Conservation (phyloP, 768 basidiomycete species). For the Kwoniella dejecticola region DNA sequence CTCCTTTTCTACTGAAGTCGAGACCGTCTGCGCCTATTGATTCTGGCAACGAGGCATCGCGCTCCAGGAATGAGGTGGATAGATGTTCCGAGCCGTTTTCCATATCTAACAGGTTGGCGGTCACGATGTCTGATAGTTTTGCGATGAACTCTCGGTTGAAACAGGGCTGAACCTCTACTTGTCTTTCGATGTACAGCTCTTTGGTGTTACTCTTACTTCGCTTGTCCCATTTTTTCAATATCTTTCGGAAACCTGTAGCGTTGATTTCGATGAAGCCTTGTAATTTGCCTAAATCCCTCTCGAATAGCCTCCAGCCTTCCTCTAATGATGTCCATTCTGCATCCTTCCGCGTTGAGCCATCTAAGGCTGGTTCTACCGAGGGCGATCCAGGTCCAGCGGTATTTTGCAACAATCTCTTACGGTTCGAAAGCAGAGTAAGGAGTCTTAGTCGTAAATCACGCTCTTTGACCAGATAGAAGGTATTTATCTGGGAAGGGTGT, state of each 20-base stretch:
- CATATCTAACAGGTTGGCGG: constrained; percentile 66
- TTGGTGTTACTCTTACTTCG: constrained; percentile 92
- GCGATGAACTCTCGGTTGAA: constrained; percentile 97
- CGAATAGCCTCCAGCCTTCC: constrained; percentile 91
- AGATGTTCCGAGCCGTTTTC: constrained; percentile 69
- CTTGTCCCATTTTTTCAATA: constrained; percentile 98
- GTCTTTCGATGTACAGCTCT: constrained; percentile 90
- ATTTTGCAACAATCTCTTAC: constrained; percentile 65
- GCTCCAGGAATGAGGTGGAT: constrained; percentile 42
- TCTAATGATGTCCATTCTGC: constrained; percentile 95
- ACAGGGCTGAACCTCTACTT: constrained; percentile 98
- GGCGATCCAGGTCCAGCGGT: constrained; percentile 58
- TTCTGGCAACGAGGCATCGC: constrained; percentile 44
- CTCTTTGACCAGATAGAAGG: constrained; percentile 96
- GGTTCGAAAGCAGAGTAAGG: constrained; percentile 88
- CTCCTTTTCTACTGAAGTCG: constrained; percentile 25
- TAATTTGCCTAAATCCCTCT: constrained; percentile 89
- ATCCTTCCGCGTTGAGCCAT: constrained; percentile 56
- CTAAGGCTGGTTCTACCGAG: constrained; percentile 11
- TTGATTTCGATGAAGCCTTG: constrained; percentile 99
- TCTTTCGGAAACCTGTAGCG: constrained; percentile 93
- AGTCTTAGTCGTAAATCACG: constrained; percentile 88
- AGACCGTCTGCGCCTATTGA: constrained; percentile 46
- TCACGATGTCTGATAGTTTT: constrained; percentile 88
- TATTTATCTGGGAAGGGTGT: constrained; percentile 73